Evolutionary conservation across 2,329 filamentous ascomycete species (phyloP).

Genomic region (Penicillium occitanis): DNA sequence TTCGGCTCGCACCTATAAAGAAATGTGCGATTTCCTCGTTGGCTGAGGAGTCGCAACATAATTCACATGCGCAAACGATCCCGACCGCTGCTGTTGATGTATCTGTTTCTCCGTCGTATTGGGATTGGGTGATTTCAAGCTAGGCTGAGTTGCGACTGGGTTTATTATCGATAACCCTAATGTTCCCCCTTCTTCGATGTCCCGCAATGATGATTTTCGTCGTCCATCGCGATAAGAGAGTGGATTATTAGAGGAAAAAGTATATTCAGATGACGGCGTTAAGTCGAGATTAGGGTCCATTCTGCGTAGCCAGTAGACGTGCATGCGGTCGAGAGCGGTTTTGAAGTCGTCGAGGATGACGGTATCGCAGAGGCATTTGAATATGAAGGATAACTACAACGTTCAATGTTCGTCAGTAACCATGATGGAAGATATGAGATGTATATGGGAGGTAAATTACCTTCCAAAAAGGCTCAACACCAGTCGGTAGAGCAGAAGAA

Average conservation of each 20-base stretch:
- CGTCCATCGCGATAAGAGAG: background rate
- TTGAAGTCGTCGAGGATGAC: constrained; percentile 70
- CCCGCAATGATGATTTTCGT: constrained; percentile 3
- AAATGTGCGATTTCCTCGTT: background rate
- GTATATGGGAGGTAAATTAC: background rate
- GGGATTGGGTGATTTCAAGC: background rate
- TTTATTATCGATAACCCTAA: background rate
- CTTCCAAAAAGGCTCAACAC: constrained; percentile 67
- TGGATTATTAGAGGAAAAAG: background rate
- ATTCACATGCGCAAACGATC: background rate
- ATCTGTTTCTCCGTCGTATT: background rate
- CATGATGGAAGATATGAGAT: background rate
- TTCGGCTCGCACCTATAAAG: background rate
- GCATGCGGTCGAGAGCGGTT: constrained; percentile 50
- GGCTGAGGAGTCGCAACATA: background rate
- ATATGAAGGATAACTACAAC: constrained; percentile 55
- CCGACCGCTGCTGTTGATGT: background rate
- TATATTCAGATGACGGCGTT: background rate
- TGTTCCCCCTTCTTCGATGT: background rate
- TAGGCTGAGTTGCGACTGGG: background rate
- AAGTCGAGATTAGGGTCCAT: background rate
- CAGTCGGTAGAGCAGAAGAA: constrained; percentile 44
- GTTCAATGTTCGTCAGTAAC: background rate
- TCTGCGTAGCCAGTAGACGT: constrained; percentile 33
- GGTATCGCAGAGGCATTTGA: constrained; percentile 51